These are phyloP conservation scores for Lomentospora prolificans DNA, from an alignment of 2,329 filamentous ascomycete species.

Conservation along the genomic window DNA sequence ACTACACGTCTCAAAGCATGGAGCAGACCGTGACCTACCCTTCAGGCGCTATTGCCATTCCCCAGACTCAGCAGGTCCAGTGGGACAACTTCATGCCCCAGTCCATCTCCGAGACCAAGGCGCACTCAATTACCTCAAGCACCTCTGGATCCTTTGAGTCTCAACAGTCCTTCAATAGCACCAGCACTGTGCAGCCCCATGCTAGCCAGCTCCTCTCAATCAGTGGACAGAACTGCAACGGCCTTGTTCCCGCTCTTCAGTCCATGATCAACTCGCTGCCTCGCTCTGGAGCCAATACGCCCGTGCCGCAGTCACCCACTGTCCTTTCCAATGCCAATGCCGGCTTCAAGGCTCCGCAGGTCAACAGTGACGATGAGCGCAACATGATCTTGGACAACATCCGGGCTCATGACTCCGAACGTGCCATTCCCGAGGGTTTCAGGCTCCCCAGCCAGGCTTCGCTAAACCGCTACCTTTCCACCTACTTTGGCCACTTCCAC, in stretches of 20 bases:
- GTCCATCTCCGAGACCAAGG: slow-evolving; percentile 59
- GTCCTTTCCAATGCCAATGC: slow-evolving; percentile 59
- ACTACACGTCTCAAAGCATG: slow-evolving; percentile 66
- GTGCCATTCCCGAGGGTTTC: slow-evolving; percentile 79
- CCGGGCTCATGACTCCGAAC: slow-evolving; percentile 67
- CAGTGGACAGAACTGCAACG: slow-evolving; percentile 51
- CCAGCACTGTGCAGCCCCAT: slow-evolving; percentile 46
- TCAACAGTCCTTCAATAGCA: slow-evolving; percentile 51
- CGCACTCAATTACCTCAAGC: slow-evolving; percentile 62
- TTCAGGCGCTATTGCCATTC: slow-evolving; percentile 68
- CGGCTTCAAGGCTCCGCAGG: slow-evolving; percentile 63
- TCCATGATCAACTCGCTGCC: slow-evolving; percentile 65
- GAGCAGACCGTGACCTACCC: slow-evolving; percentile 70
- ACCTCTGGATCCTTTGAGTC: slow-evolving; percentile 58
- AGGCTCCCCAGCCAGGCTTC: slow-evolving; percentile 71
- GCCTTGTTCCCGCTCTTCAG: slow-evolving; percentile 55
- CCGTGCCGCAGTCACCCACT: slow-evolving; percentile 59
- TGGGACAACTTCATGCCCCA: slow-evolving; percentile 85
- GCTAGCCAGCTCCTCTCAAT: slow-evolving; percentile 57
- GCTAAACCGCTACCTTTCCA: slow-evolving; percentile 85
- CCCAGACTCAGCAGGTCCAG: slow-evolving; percentile 63
- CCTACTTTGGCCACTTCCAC: slow-evolving; percentile 95
- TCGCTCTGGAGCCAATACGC: slow-evolving; percentile 58
- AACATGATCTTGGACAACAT: slow-evolving; percentile 80
- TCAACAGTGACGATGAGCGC: slow-evolving; percentile 76